Evolutionary conservation across 2,329 filamentous ascomycete genomes (phyloP).

Genomic region (Eutypella sp.): DNA sequence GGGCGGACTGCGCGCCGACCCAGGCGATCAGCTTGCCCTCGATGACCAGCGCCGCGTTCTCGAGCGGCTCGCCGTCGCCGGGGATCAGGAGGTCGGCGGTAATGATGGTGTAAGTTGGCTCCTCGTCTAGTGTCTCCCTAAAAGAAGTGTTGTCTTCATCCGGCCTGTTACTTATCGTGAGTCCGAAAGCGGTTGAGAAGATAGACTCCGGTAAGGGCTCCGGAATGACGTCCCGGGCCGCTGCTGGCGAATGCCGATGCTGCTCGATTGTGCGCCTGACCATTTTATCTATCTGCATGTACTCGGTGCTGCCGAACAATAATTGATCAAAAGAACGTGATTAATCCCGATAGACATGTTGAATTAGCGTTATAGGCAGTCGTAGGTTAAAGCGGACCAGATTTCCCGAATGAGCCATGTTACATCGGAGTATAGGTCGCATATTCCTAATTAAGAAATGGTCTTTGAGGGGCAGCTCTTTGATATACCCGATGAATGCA

Average conservation of each 20-base stretch:
- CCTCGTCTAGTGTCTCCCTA: slow-evolving; percentile 11
- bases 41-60: slow-evolving; percentile 31
- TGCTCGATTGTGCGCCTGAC: slow-evolving; percentile 13
- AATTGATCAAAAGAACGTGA: background rate
- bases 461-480: background rate
- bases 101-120: slow-evolving; percentile 29
- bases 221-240: background rate
- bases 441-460: background rate
- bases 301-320: background rate
- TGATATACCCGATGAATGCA: too few relatives aligned
- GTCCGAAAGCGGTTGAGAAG: slow-evolving; percentile 26
- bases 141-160: slow-evolving; percentile 7
- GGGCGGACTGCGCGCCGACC: slow-evolving; percentile 26
- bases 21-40: slow-evolving; percentile 33
- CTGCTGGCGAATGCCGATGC: too few relatives aligned
- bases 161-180: slow-evolving; percentile 16
- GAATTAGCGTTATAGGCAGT: too few relatives aligned
- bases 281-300: slow-evolving; percentile 12
- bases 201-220: slow-evolving; percentile 15
- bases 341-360: too few relatives aligned
- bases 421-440: background rate
- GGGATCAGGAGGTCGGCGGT: slow-evolving; percentile 31
- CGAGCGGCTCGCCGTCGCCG: slow-evolving; percentile 30
- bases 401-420: background rate
- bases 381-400: background rate